Evolutionary conservation across 2,329 filamentous ascomycete genomes (phyloP).

Genomic region (Talaromyces amestolkiae): DNA sequence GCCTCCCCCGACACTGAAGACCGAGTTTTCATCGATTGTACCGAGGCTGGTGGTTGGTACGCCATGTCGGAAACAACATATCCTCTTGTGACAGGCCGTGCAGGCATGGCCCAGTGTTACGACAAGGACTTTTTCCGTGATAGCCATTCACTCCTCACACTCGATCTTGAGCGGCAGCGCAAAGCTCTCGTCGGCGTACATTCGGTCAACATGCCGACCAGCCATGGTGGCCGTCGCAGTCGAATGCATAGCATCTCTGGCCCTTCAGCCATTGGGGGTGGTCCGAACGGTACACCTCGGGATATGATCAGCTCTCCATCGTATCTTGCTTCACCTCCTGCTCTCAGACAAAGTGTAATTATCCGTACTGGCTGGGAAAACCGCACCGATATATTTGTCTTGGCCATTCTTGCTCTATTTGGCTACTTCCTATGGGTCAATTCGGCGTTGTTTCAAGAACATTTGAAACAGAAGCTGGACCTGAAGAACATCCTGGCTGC

Average conservation of each 20-base stretch:
- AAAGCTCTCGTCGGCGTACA: constrained; percentile 71
- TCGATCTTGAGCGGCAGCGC: constrained; percentile 50
- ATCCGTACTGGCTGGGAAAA: constrained; percentile 49
- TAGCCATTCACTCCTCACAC: constrained; percentile 39
- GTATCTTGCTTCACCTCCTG: constrained; percentile 39
- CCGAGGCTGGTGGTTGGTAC: constrained; percentile 85
- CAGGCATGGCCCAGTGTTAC: constrained; percentile 57
- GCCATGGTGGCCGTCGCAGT: constrained; percentile 33
- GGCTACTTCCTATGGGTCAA: constrained; percentile 46
- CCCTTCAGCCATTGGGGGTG: constrained; percentile 32
- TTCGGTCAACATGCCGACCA: constrained; percentile 48
- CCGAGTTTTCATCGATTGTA: constrained; percentile 82
- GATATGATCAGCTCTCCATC: constrained; percentile 37
- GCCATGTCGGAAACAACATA: constrained; percentile 85
- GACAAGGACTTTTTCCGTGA: constrained; percentile 48
- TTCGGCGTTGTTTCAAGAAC: constrained; percentile 39
- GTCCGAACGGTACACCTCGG: constrained; percentile 40
- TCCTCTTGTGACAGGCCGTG: constrained; percentile 75
- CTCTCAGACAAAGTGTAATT: constrained; percentile 42
- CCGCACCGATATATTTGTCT: constrained; percentile 44
- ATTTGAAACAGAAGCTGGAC: constrained; percentile 46
- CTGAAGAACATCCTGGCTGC: constrained; percentile 45
- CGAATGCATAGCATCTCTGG: constrained; percentile 47
- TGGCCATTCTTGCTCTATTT: constrained; percentile 40
- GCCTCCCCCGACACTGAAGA: constrained; percentile 42